Evolutionary conservation across 768 basidiomycete genomes (phyloP).

Genomic region (Botryobasidium botryosum): DNA sequence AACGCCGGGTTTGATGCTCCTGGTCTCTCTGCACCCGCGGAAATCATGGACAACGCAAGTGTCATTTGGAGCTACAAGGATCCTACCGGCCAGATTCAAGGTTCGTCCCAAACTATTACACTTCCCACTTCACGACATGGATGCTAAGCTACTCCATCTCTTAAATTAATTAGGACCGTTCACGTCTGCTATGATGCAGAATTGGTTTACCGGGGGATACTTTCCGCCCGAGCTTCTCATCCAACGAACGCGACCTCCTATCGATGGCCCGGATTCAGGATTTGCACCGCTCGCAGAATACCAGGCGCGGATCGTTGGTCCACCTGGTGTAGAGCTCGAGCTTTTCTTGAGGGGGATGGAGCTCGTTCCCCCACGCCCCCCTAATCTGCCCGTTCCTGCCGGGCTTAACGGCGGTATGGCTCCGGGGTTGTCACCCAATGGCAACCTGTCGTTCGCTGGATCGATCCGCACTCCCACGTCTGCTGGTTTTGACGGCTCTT

Average conservation of each 20-base stretch:
- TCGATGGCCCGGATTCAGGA: slow-evolving; percentile 14
- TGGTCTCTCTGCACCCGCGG: neutral
- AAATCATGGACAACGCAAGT: slow-evolving; percentile 14
- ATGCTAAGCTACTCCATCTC: neutral
- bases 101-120: slow-evolving; percentile 24
- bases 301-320: slow-evolving; percentile 16
- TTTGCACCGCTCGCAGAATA: slow-evolving; percentile 22
- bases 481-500: too few relatives aligned
- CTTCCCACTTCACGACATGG: neutral
- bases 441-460: too few relatives aligned
- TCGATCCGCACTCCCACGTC: too few relatives aligned
- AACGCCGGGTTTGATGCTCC: neutral
- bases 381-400: too few relatives aligned
- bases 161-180: slow-evolving; percentile 51
- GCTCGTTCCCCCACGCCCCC: neutral
- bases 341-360: slow-evolving; percentile 18
- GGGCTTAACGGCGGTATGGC: too few relatives aligned
- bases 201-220: slow-evolving; percentile 85
- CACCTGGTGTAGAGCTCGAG: slow-evolving; percentile 17
- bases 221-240: slow-evolving; percentile 70
- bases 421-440: too few relatives aligned
- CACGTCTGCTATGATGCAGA: slow-evolving; percentile 78
- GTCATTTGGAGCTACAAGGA: slow-evolving; percentile 89
- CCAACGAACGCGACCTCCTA: slow-evolving; percentile 24
- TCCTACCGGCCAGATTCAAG: slow-evolving; percentile 82